Base-by-base conservation (phyloP, 2,329 filamentous ascomycete genomes). In the Fusarium chlamydosporum region DNA sequence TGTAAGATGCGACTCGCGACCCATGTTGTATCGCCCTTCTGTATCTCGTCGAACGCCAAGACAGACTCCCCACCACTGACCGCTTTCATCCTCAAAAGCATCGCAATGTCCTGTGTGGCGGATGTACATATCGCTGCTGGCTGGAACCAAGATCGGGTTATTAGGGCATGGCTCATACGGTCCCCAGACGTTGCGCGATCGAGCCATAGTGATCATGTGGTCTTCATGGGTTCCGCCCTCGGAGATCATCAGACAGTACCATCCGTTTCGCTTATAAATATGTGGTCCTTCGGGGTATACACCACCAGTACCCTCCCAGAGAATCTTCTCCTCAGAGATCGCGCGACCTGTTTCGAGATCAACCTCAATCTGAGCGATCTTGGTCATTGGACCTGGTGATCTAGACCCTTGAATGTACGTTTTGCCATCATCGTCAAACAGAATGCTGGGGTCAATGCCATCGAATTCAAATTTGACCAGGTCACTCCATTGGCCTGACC, bases 71-170 rank as follows among this genome's bases (percentile, higher is more conserved):
- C 60, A 63, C 60, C 60, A 63, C 13, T 57, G 58, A 0, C 51
- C 50, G 12, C 63, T 57, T 2, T 38, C 51, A 0, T 63, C 60
- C 3, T 63, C 58, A 9, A 63, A 56, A 0, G 4, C 31, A 3
- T 63, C 60, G 33, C 60, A 63, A 26, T 63, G 60, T 3, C 58
- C 60, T 7, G 60, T 63, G 1, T 63, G 60, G 0, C 59, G 58
- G 0, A 63, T 2, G 2, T 63, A 57, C 42, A 48, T 57, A 1
- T 57, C 50, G 9, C 34, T 63, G 13, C 42, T 48, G 1, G 58
- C 60, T 0, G 60, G 58, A 0, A 43, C 20, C 16, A 63, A n/a
- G 4, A 63, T 63, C 1, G 60, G 60, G 7, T 63, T 63, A 0
- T 42, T 6, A 0, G 58, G 58, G 1, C 60, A 63, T 2, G 60